A percentile compares a stretch with the other conserved stretches of the same genome.
phyloP scores from a whole-genome alignment of 371 early-diverging fungal genomes.

The Actinomucor elegans region DNA sequence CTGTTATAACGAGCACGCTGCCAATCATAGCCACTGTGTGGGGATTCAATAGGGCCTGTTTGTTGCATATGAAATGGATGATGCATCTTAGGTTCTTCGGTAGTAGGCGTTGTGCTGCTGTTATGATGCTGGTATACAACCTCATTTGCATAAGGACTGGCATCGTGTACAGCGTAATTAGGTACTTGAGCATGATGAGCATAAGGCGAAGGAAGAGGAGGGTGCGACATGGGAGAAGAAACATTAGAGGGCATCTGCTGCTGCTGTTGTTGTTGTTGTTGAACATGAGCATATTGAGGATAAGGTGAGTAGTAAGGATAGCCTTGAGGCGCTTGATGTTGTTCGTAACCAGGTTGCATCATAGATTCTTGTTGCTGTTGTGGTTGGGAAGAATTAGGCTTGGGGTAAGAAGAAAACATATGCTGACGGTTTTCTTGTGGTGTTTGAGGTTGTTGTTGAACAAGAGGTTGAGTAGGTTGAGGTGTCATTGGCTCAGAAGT shows the following conservation, averaged over 20 bases:
- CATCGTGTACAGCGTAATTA: conserved; percentile 15
- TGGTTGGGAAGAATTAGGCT: background rate
- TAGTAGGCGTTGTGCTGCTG: background rate
- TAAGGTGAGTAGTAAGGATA: conserved; percentile 1
- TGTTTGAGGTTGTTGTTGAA: background rate
- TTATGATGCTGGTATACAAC: background rate
- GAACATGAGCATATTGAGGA: background rate
- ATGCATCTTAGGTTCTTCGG: conserved; percentile 5
- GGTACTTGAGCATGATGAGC: conserved; percentile 1
- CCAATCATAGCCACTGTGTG: conserved; percentile 19
- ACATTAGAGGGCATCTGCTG: background rate
- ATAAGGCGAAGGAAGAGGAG: conserved; percentile 17
- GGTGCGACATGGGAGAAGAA: conserved; percentile 16
- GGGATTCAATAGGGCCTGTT: conserved; percentile 14
- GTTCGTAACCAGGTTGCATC: conserved; percentile 1
- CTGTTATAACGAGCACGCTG: conserved; percentile 25
- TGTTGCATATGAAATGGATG: conserved; percentile 12
- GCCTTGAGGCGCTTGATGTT: background rate
- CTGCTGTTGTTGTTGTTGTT: conserved; percentile 6
- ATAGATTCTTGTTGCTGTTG: background rate
- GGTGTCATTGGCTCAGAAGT: background rate
- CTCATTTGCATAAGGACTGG: conserved; percentile 6
- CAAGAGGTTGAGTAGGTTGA: background rate
- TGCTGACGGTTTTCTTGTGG: background rate
- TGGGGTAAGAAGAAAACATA: background rate